Evolutionary conservation across 148 eudicot species (phyloP), one percentile per base, ranked within the genome.

Genomic region (Camellia japonica): DNA sequence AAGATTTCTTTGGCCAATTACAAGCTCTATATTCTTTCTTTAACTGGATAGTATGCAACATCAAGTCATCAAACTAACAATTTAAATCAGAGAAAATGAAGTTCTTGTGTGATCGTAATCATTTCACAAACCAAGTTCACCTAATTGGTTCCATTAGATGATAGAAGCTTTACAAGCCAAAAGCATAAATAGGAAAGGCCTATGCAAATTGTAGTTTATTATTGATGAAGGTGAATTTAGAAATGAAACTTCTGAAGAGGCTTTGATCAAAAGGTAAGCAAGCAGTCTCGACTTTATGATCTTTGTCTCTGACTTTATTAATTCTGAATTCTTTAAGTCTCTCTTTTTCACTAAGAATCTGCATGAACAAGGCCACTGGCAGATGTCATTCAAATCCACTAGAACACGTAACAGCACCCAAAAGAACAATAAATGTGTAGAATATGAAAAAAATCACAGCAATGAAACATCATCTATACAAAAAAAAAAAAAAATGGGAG

Each of bases 11-110:
- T 89, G 88, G 83, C 93, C 93, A 91, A 89, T 86, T 94, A 87
- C 86, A 88, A 89, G 90, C 92, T 92, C 81, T 94, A 94, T 68
- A 81, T 86, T 90, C 93, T 90, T 90, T 93, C 89, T 85, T 85
- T 89, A 90, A 94, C 94, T 92, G 98, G 92, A 90, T 87, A 81
- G 85, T 90, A 84, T 79, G 91, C 89, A 91, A 83, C 84, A 85
- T 76, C 83, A 87, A 83, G 75, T 80, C 68, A 89, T 83, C 76
- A 86, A 86, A 84, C 79, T 83, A 69, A 60, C 81, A 84, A 30
- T 71, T 63, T 23, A 80, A 62, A 61, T 62, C 77, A 82, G 59
- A 83, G 38, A 38, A 67, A 72, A 51, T 41, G 56, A 73, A 74
- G 47, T 78, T 16, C 60, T 78, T 20, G 61, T 44, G 69, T 18